Base-by-base conservation (phyloP, 192 early-diverging fungal species). In the Entomortierella lignicola region DNA sequence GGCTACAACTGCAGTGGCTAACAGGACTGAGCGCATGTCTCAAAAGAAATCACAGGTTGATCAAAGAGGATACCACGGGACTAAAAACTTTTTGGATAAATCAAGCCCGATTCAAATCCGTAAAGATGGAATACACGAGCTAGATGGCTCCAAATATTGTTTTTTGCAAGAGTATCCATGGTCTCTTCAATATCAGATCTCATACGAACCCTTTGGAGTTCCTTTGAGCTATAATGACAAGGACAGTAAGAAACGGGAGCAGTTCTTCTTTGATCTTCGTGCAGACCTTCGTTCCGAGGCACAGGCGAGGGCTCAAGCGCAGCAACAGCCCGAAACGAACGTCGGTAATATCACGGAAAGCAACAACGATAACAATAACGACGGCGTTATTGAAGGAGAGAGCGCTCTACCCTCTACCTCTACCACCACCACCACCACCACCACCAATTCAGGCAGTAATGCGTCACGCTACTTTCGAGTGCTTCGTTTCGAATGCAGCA, bases 21-120 rank as follows among this genome's bases (percentile, higher is more conserved):
- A 4, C 17, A 15, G 15, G 4, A 15, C 44, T 10, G 34, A 37
- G 34, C 34, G 34, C 34, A 37, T 26, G 17, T 44, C 27, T 50
- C 50, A 26, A 29, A 54, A 32, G 50, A 25, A 1, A 27, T 30
- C 12, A n/a, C 21, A 8, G 26, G 26, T 18, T n/a, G 66, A 77
- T 27, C 62, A 79, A 3, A 79, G 43, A n/a, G 51, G 27, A 23
- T 79, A 79, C 31, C 61, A 70, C 10, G 75, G 75, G 15, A 60
- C 34, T 27, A 69, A 60, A 26, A 79, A 79, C 52, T 79, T 79
- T 61, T 31, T 79, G 8, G 75, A 79, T 60, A 79, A 70, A 37
- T 29, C 68, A 2, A 70, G 75, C 37, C 63, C 75, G 17, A 26
- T 79, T 20, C 55, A 42, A 10, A 47, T 79, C 12, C 75, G 75